Conservation (phyloP, 441 rosid genomes). For the Adansonia gregorii region DNA sequence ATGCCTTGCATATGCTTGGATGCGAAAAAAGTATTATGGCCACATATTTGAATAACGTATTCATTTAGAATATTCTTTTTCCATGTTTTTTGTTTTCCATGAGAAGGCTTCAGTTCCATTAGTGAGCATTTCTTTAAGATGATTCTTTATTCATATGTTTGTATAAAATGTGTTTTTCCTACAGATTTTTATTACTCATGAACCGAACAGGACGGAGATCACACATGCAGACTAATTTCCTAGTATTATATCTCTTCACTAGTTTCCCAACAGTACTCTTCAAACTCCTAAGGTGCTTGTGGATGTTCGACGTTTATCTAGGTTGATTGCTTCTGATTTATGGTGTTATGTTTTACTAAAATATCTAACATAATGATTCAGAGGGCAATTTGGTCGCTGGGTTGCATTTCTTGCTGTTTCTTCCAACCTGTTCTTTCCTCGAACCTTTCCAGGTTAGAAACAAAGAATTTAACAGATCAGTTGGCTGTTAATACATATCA, state of each 20-base stretch:
- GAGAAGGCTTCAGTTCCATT: not conserved
- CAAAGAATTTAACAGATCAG: not conserved
- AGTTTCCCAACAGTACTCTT: constrained; percentile 40
- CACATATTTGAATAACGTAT: not conserved
- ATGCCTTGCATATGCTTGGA: not conserved
- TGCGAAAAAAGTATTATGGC: not conserved
- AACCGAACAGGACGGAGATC: constrained; percentile 44
- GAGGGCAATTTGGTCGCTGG: constrained; percentile 58
- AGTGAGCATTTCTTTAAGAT: not conserved
- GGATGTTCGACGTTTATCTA: not conserved
- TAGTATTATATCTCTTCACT: constrained; percentile 43
- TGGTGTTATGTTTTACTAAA: not conserved
- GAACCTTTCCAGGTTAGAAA: constrained; percentile 46
- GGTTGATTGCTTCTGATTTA: constrained; percentile 2
- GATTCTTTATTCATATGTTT: not conserved
- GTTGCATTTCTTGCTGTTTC: constrained; percentile 50
- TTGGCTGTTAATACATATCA: not conserved
- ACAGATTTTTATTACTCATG: constrained; percentile 53
- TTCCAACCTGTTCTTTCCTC: constrained; percentile 46
- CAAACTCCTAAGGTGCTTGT: constrained; percentile 49
- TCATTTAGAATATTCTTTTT: not conserved
- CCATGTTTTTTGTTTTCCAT: not conserved
- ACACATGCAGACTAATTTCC: constrained; percentile 41
- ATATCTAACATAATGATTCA: constrained; percentile 34
- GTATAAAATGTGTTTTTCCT: not conserved